These are phyloP conservation scores for Ophiocordyceps polyrhachis-furcata DNA, from an alignment of 2,329 filamentous ascomycete genomes.

Conservation along the genomic window DNA sequence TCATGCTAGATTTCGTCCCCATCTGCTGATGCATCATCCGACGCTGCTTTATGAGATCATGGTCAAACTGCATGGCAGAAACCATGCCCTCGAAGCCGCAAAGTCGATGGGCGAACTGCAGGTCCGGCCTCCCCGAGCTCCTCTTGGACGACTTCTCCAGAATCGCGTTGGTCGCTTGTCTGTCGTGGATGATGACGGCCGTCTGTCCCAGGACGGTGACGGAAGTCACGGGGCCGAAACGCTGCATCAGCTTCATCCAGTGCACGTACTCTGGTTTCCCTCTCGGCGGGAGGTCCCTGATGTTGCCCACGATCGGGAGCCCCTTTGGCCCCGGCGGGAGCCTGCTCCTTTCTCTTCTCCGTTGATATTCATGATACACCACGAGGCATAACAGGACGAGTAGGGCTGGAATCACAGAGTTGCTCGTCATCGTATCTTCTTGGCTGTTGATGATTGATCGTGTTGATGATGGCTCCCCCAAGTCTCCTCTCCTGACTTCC, in stretches of 20 bases:
- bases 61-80: slow-evolving; percentile 15
- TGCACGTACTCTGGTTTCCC: slow-evolving; percentile 2
- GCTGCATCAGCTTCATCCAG: slow-evolving; percentile 3
- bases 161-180: slow-evolving; percentile 15
- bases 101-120: slow-evolving; percentile 16
- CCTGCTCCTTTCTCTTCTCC: neutral
- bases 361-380: neutral
- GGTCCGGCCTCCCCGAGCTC: slow-evolving; percentile 16
- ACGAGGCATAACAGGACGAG: neutral
- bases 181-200: slow-evolving; percentile 21
- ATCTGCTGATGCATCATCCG: slow-evolving; percentile 24
- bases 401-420: neutral
- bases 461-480: too few species aligned
- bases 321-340: slow-evolving; percentile 3
- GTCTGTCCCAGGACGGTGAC: slow-evolving; percentile 21
- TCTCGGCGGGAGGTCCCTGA: slow-evolving; percentile 1
- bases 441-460: too few species aligned
- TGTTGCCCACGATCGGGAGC: slow-evolving; percentile 3
- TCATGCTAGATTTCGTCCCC: slow-evolving; percentile 19
- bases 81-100: slow-evolving; percentile 8
- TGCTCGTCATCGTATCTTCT: neutral
- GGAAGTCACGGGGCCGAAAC: slow-evolving; percentile 23
- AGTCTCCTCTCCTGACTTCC: too few species aligned
- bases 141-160: slow-evolving; percentile 16
- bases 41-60: slow-evolving; percentile 20